Evolutionary conservation across 139 green algal genomes (phyloP).

Genomic region (Auxenochlorella pyrenoidosa): DNA sequence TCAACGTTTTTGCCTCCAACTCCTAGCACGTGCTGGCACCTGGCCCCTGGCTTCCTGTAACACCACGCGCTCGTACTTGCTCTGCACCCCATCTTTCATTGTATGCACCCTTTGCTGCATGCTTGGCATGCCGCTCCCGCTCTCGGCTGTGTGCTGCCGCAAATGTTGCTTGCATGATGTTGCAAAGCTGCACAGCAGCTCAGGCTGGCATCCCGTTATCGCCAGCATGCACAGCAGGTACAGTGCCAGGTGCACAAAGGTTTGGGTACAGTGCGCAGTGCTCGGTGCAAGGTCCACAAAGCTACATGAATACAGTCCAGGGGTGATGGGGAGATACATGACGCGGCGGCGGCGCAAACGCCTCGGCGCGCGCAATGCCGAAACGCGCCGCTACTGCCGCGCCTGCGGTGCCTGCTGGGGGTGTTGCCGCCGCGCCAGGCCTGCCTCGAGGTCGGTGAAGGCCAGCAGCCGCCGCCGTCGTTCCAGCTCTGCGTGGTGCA

Average conservation of each 20-base stretch:
- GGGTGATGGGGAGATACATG: neutral
- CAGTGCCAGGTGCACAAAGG: no score
- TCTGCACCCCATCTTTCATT: no score
- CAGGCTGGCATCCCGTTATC: no score
- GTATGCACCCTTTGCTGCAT: no score
- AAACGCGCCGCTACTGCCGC: neutral
- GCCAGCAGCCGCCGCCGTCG: neutral
- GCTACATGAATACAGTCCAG: neutral
- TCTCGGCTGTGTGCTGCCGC: no score
- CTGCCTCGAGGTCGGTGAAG: neutral
- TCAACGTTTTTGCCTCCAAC: conserved; percentile 53
- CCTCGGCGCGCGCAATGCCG: no score
- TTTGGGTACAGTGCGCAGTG: neutral
- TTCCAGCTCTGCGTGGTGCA: neutral
- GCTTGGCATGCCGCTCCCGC: no score
- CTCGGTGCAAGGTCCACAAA: neutral
- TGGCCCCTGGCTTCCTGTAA: neutral
- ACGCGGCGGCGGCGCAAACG: no score
- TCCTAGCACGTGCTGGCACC: neutral
- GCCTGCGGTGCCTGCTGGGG: neutral
- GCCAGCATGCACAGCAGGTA: no score
- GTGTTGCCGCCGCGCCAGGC: neutral
- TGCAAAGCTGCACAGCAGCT: no score
- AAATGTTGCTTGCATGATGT: no score
- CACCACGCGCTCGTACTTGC: no score